These are phyloP conservation scores for Xylona heveae DNA, from an alignment of 495 filamentous ascomycete species.

Conservation along the genomic window DNA sequence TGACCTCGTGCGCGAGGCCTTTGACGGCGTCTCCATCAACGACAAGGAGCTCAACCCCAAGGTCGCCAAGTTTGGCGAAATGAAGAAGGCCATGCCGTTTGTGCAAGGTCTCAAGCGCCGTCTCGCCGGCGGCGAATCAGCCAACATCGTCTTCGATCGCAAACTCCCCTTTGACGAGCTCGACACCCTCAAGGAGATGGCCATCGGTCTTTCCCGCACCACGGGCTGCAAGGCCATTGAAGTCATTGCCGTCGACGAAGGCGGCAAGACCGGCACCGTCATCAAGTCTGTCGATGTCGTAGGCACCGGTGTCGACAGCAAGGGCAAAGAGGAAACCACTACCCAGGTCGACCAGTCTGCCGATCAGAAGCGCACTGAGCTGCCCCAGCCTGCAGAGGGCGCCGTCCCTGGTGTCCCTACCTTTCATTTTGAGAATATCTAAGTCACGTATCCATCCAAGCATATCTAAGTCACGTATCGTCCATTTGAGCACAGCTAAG, in stretches of 20 bases:
- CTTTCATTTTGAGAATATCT: constrained; percentile 15
- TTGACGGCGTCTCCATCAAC: constrained; percentile 35
- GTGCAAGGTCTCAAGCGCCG: constrained; percentile 70
- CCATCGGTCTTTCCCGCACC: constrained; percentile 15
- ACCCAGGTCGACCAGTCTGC: too few relatives aligned
- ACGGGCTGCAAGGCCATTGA: constrained; percentile 17
- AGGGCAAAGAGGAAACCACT: constrained; percentile 5
- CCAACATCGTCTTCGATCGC: constrained; percentile 49
- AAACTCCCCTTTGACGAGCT: constrained; percentile 77
- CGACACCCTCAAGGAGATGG: constrained; percentile 26
- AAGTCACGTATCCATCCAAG: too few relatives aligned
- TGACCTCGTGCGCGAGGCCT: constrained; percentile 49
- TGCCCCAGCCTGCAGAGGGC: constrained; percentile 11
- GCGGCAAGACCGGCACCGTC: constrained; percentile 12
- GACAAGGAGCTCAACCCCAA: constrained; percentile 60
- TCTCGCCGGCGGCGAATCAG: constrained; percentile 35
- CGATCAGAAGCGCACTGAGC: too few relatives aligned
- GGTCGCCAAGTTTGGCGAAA: constrained; percentile 62
- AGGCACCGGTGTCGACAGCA: constrained; percentile 7
- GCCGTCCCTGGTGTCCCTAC: constrained; percentile 14
- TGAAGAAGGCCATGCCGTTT: constrained; percentile 98
- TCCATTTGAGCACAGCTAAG: background rate
- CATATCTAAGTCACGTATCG: background rate
- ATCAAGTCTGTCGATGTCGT: constrained; percentile 8
- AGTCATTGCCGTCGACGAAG: constrained; percentile 18